These are phyloP conservation scores for Balamuthia mandrillaris DNA, from an alignment of 208 protist genomes.

Conservation along the genomic window DNA sequence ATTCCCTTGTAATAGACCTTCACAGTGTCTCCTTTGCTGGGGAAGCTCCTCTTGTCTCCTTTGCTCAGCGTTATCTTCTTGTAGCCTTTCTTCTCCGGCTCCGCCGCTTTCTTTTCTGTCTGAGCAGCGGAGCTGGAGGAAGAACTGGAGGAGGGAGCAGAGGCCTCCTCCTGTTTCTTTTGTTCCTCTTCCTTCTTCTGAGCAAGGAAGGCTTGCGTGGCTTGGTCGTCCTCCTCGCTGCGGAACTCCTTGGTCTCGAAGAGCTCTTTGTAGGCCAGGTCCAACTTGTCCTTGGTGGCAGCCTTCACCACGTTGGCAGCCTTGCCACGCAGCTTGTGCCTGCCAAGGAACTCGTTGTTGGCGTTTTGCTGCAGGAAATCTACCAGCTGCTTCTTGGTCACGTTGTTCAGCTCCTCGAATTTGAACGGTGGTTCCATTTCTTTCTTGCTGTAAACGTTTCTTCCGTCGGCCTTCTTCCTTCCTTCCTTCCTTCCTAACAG, in stretches of 20 bases:
- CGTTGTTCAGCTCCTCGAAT: not conserved
- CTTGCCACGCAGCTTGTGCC: not conserved
- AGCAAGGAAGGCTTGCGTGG: too few species aligned
- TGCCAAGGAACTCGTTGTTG: not conserved
- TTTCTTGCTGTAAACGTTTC: too few species aligned
- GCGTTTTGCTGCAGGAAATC: constrained; percentile 4
- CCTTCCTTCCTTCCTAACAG: too few species aligned
- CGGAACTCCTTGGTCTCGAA: constrained; percentile 11
- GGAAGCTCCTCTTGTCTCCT: constrained; percentile 9
- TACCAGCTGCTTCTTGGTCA: not conserved
- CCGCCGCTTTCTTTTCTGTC: not conserved
- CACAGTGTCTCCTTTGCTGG: not conserved
- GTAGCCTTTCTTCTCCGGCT: constrained; percentile 14
- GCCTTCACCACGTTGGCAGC: not conserved
- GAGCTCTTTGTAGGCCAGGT: not conserved
- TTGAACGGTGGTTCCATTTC: not conserved
- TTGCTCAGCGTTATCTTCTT: not conserved
- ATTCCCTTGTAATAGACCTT: not conserved
- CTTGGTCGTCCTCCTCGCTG: not conserved
- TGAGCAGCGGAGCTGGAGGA: not conserved
- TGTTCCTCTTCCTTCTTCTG: not conserved
- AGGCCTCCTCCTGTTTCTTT: not conserved
- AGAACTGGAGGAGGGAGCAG: not conserved
- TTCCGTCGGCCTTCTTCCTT: too few species aligned
- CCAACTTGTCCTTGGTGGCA: not conserved